phyloP scores from a whole-genome alignment of 306 rosid species.

The Glycine soja region DNA sequence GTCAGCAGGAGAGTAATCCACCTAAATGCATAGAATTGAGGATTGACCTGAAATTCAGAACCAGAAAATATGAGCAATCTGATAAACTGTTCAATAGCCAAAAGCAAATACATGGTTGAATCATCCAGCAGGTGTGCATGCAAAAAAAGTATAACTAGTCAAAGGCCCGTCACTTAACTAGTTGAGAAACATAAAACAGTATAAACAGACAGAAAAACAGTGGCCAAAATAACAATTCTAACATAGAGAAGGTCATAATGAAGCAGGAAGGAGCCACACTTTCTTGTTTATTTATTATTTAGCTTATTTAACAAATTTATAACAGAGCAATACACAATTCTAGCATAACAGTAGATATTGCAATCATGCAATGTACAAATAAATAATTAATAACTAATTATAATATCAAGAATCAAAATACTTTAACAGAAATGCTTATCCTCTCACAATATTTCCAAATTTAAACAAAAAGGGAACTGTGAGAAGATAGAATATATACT shows the following conservation, averaged over 20 bases:
- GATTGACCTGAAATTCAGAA: conserved; percentile 80
- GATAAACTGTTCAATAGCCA: conserved; percentile 20
- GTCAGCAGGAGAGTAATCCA: conserved; percentile 99
- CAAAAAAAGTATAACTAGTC: neutral
- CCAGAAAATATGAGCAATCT: conserved; percentile 46
- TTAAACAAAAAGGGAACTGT: conserved; percentile 3
- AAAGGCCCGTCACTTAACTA: conserved; percentile 15
- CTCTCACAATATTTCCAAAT: conserved; percentile 28
- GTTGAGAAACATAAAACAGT: neutral
- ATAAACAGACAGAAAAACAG: neutral
- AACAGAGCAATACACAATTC: conserved; percentile 1
- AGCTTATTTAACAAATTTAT: conserved; percentile 23
- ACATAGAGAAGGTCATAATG: conserved; percentile 12
- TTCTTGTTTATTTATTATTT: conserved; percentile 12
- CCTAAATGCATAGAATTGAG: conserved; percentile 98
- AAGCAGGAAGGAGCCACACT: conserved; percentile 9
- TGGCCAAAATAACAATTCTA: conserved; percentile 12
- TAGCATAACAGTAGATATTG: conserved; percentile 22
- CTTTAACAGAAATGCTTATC: conserved; percentile 15
- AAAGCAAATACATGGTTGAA: conserved; percentile 29
- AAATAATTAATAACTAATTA: conserved; percentile 9
- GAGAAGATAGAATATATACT: conserved; percentile 20
- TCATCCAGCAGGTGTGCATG: conserved; percentile 18
- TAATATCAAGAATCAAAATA: conserved; percentile 9
- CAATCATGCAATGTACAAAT: neutral